Evolutionary conservation across 208 protist species (phyloP), one percentile per base, ranked within the genome.

Genomic region (Acanthamoeba divionensis): DNA sequence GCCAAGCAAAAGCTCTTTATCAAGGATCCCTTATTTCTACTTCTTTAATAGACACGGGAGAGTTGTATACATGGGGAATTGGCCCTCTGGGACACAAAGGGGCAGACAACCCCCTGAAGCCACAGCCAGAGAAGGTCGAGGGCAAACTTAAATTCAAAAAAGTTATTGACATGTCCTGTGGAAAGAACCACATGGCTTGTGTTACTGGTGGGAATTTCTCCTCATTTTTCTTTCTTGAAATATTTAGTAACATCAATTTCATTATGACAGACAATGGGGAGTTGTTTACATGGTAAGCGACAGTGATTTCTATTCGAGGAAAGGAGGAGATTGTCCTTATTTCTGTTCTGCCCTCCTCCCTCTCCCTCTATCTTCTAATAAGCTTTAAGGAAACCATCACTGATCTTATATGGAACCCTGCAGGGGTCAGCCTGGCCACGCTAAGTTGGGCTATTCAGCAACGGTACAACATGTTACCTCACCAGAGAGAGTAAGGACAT

Each of bases 61-160:
- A 85, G 52, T 38, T 85, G 0, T 85, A 85, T 36, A 85, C 75
- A n/a, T 85, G 75, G 75, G 75, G 75, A 26, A 63, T 85, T 5
- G 75, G 75, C 4, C 75, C 75, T 24, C 52, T 85, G 18, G 75
- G 75, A 9, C 75, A 85, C 52, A 41, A 55, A 18, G 75, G 75
- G 10, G 15, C 75, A 15, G 45, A n/a, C 44, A 85, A 85, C 26
- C 75, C 75, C 18, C 57, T 85, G 33, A 55, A 85, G 33, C 75
- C 75, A 15, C 15, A 85, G 52, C 75, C 75, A 0, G 47, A 85
- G 29, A 65, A 65, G 50, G 75, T 85, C 29, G n/a, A 44, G 18
- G 75, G 75, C 44, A 54, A 26, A 8, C 52, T 85, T 18, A 36
- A 85, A 26, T 31, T 48, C 50, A 85, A 85, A 38, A 12, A 26